Conservation (phyloP, 2,329 filamentous ascomycete genomes). For the Fusarium circinatum region DNA sequence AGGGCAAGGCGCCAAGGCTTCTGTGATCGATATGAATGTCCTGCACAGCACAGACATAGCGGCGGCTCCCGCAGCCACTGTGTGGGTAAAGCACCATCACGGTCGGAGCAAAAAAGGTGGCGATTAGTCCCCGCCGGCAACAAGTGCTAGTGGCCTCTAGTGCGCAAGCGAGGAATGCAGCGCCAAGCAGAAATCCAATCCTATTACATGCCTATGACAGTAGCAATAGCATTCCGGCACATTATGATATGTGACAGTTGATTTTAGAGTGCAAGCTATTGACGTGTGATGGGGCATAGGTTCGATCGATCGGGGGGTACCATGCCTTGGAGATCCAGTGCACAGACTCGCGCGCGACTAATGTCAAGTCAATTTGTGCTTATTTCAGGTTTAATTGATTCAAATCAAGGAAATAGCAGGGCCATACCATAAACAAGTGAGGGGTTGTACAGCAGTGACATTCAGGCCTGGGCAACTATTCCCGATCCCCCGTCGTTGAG, state of each 20-base stretch:
- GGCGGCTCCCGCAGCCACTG: constrained; percentile 10
- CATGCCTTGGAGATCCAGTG: not conserved
- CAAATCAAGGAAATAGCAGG: not conserved
- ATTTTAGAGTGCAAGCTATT: not conserved
- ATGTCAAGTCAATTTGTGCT: not conserved
- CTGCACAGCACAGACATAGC: not conserved
- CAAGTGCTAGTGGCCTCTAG: not conserved
- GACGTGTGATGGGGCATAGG: not conserved
- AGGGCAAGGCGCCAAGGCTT: not conserved
- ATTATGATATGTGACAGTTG: not conserved
- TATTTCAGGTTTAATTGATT: not conserved
- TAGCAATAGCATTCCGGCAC: not conserved
- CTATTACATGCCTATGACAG: not conserved
- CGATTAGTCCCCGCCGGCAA: not conserved
- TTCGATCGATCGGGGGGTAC: not conserved
- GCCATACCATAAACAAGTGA: not conserved
- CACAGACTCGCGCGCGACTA: not conserved
- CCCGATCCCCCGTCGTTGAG: not conserved
- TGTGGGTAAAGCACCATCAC: not conserved
- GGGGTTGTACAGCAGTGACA: not conserved
- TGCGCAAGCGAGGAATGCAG: not conserved
- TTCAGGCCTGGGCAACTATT: not conserved
- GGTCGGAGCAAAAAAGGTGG: not conserved
- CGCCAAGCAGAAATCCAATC: not conserved
- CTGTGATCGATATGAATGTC: not conserved